Conservation (phyloP, 306 rosid genomes). For the Vigna angularis region DNA sequence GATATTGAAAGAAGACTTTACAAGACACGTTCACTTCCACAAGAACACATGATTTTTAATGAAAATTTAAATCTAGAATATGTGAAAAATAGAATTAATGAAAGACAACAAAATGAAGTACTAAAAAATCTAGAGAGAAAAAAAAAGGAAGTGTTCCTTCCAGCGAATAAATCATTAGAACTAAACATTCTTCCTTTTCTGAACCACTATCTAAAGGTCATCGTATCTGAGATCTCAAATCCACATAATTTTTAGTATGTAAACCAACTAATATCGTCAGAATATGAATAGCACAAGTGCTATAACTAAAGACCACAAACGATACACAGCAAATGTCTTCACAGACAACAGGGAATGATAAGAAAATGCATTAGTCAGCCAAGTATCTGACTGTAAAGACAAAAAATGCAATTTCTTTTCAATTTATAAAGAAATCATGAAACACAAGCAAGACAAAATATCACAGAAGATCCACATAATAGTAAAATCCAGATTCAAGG, state of each 20-base stretch:
- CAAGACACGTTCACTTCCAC: too few species aligned
- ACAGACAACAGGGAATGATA: neutral
- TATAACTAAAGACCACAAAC: neutral
- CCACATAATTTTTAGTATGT: neutral
- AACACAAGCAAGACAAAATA: slow-evolving; percentile 25
- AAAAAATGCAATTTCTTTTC: neutral
- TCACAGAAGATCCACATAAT: neutral
- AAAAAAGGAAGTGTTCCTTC: too few species aligned
- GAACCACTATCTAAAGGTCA: neutral
- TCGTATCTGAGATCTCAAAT: neutral
- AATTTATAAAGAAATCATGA: slow-evolving; percentile 7
- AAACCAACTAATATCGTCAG: neutral
- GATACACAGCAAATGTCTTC: slow-evolving; percentile 3
- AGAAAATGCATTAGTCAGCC: neutral
- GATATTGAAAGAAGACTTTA: too few species aligned
- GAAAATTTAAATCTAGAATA: too few species aligned
- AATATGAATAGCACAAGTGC: neutral
- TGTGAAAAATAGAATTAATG: too few species aligned
- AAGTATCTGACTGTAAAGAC: slow-evolving; percentile 12
- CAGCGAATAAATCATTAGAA: too few species aligned
- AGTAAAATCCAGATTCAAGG: slow-evolving; percentile 3
- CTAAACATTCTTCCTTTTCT: neutral
- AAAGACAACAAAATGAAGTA: too few species aligned
- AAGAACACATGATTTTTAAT: too few species aligned
- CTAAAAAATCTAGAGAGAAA: too few species aligned